A percentile compares a stretch with the other conserved stretches of the same genome.
These are phyloP conservation scores for Fusarium compactum DNA, from an alignment of 2,329 filamentous ascomycete genomes.

Conservation along the genomic window DNA sequence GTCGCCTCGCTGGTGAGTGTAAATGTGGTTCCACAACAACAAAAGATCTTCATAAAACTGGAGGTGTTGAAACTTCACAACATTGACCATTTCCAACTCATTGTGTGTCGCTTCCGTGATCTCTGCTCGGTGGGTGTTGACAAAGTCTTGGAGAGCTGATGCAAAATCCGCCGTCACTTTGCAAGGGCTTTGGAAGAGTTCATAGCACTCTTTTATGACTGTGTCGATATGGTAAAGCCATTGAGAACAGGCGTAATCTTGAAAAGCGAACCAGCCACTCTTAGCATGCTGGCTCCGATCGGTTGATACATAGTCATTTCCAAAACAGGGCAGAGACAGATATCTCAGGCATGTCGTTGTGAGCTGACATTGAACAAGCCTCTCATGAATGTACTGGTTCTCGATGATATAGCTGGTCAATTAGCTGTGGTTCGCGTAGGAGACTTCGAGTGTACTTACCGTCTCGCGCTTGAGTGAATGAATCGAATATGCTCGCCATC, in stretches of 20 bases:
- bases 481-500: slow-evolving; percentile 2
- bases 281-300: neutral
- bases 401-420: neutral
- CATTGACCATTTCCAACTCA: fast-evolving
- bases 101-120: fast-evolving
- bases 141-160: neutral
- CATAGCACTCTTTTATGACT: neutral
- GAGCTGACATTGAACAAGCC: neutral
- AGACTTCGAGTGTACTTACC: neutral
- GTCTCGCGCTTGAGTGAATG: neutral
- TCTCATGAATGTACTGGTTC: neutral
- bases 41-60: neutral
- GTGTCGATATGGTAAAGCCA: neutral
- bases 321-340: neutral
- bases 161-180: fast-evolving
- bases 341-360: neutral
- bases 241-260: slow-evolving; percentile 5
- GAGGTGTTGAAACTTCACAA: fast-evolving
- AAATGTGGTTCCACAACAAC: slow-evolving; percentile 10
- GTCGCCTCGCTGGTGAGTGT: slow-evolving; percentile 11
- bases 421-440: fast-evolving
- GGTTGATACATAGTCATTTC: fast-evolving
- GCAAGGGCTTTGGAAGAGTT: neutral
- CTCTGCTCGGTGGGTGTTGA: fast-evolving
- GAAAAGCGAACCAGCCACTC: slow-evolving; percentile 5